Base-by-base conservation (phyloP, 148 eudicot species). In the Dysphania ambrosioides region DNA sequence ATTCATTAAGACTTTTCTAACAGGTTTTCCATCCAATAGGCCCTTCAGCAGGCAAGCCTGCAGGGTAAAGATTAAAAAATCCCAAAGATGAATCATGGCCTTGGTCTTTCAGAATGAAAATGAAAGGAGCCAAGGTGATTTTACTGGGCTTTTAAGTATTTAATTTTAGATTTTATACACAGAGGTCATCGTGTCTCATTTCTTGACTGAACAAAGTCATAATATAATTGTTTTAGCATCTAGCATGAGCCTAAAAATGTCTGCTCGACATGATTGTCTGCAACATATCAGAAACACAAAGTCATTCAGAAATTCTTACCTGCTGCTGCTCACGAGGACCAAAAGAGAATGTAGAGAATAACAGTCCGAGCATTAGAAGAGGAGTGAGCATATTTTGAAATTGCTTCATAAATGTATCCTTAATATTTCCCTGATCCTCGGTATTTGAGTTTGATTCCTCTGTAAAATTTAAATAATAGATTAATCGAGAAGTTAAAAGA, bases 381-480 rank as follows among this genome's bases (percentile, higher is more conserved):
- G 97, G 87, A 61, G 85, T 82, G 42, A 90, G 77, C 40, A 83
- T 19, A 80, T 79, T 87, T 70, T 89, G 89, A 40, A 90, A 83
- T 40, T 83, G 80, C 83, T 85, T 88, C 83, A 79, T 86, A 64
- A 88, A 91, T n/a, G 85, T 44, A 70, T 85, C 87, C 69, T 84
- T 85, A 72, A 83, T 86, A 72, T 71, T 76, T 38, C 87, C 88
- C 60, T 86, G 84, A 66, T 86, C 94, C 13, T 87, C 88, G 3
- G 89, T 70, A 65, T 83, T 86, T 61, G 89, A 79, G 70, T 79
- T 86, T 67, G 89, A 80, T 36, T 92, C 95, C 82, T 90, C 97
- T 92, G 86, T 59, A 49, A 72, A 69, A 68, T 6, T 5, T 10
- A 42, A 62, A 65, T 4, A 10, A 16, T 9, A 24, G 11, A n/a